Evolutionary conservation across 345 rosid species (phyloP).

Genomic region (Melaleuca quinquenervia): DNA sequence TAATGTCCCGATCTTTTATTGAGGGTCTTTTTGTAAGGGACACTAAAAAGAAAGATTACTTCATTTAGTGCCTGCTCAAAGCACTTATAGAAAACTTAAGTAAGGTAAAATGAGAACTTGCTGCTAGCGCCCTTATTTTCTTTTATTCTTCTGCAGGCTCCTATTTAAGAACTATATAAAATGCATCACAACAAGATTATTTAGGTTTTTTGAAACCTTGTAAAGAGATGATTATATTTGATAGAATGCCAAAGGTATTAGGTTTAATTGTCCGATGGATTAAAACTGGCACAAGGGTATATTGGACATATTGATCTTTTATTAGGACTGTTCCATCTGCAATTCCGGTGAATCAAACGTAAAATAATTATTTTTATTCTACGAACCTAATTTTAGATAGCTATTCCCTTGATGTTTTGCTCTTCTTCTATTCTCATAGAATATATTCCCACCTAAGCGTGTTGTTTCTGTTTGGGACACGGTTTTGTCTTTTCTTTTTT

Average conservation of each 20-base stretch:
- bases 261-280: background rate
- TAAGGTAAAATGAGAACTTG: background rate
- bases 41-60: background rate
- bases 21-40: background rate
- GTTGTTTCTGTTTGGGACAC: background rate
- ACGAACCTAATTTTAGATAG: background rate
- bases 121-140: background rate
- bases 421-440: background rate
- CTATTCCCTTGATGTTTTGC: background rate
- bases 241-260: background rate
- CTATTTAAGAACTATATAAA: background rate
- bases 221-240: background rate
- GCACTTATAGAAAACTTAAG: background rate
- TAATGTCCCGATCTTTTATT: background rate
- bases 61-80: background rate
- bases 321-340: background rate
- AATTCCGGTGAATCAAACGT: background rate
- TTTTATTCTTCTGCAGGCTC: background rate
- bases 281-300: background rate
- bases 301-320: background rate
- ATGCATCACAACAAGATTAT: background rate
- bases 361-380: background rate
- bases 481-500: background rate
- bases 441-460: background rate
- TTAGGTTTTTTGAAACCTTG: background rate